Base-by-base conservation (phyloP, 2,329 filamentous ascomycete species). In the Ophiostoma angusticollis region DNA sequence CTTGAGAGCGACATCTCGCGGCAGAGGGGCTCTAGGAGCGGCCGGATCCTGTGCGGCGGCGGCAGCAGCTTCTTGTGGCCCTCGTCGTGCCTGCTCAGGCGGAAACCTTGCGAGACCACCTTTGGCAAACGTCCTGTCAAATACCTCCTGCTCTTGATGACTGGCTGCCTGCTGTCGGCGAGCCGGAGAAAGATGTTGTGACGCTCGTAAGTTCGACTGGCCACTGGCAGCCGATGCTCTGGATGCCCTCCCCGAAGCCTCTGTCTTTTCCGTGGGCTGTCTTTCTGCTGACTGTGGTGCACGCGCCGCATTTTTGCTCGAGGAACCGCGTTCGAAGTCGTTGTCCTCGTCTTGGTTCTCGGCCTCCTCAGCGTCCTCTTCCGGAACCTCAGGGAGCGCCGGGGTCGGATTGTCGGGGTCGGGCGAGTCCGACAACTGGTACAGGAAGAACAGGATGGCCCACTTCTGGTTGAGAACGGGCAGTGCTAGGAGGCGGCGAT, bases 381-480 rank as follows among this genome's bases (percentile, higher is more conserved):
- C 43, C 12, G 60, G 32, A 53, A 62, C 51, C 54, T 64, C 48
- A 57, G 53, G 56, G 35, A 52, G 45, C 8, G 61, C 64, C 40
- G 64, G 63, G 9, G 63, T 56, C 31, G 67, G 70, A 39, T 72
- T 67, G 49, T 59, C 63, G 2, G 71, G 70, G 43, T 74, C 65
- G 24, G 70, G 68, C 4, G 72, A 75, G 53, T 87, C 82, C 45
- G 84, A 78, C 34, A 95, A 72, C 51, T 84, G 78, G 56, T 91
- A 82, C 30, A 98, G 72, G 30, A 98, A 76, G 56, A 93, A 93
- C 16, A 98, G 68, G 48, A 98, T 95, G 3, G 83, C 85, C 86
- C 87, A 96, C 70, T 98, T 98, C 59, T 94, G 83, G 52, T 84
- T 82, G 31, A 98, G 70, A 6, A 96, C 87, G 0, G 87, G 87